A percentile compares a stretch with the other conserved stretches of the same genome.
phyloP scores from a whole-genome alignment of 345 rosid genomes.

The Hibiscus mutabilis region DNA sequence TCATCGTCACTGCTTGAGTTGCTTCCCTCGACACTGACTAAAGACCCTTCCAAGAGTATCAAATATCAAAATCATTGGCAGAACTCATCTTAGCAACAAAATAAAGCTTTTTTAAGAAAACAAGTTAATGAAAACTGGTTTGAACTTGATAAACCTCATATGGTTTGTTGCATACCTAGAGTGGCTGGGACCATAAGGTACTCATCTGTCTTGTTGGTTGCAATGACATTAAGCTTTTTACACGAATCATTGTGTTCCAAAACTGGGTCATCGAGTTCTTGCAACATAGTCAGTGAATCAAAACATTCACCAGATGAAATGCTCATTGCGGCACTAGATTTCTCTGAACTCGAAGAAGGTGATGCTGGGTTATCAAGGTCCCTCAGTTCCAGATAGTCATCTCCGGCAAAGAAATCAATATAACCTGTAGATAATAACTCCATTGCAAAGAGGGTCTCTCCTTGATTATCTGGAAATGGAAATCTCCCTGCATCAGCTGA shows the following conservation, averaged over 20 bases:
- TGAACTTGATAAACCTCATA: no score
- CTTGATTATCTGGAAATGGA: constrained; percentile 13
- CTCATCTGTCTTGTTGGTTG: constrained; percentile 19
- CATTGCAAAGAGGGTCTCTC: constrained; percentile 16
- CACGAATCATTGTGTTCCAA: constrained; percentile 7
- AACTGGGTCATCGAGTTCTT: constrained; percentile 27
- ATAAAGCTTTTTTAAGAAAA: no score
- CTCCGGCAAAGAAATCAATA: constrained; percentile 14
- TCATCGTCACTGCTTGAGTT: constrained; percentile 2
- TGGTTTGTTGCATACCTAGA: constrained; percentile 21
- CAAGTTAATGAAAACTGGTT: no score
- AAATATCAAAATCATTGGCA: not conserved
- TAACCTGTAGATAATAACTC: constrained; percentile 3
- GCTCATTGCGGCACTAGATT: constrained; percentile 44
- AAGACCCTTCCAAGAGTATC: constrained; percentile 16
- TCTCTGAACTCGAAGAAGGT: constrained; percentile 41
- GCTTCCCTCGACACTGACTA: constrained; percentile 8
- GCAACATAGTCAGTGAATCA: constrained; percentile 33
- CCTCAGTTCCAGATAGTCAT: constrained; percentile 36
- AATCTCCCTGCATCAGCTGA: constrained; percentile 18
- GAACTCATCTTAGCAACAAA: no score
- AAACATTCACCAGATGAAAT: constrained; percentile 43
- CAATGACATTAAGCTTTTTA: constrained; percentile 21
- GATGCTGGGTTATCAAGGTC: constrained; percentile 36
- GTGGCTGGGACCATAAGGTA: constrained; percentile 22